Base-by-base conservation (phyloP, 2,329 filamentous ascomycete genomes). In the Phaeomoniella chlamydospora region DNA sequence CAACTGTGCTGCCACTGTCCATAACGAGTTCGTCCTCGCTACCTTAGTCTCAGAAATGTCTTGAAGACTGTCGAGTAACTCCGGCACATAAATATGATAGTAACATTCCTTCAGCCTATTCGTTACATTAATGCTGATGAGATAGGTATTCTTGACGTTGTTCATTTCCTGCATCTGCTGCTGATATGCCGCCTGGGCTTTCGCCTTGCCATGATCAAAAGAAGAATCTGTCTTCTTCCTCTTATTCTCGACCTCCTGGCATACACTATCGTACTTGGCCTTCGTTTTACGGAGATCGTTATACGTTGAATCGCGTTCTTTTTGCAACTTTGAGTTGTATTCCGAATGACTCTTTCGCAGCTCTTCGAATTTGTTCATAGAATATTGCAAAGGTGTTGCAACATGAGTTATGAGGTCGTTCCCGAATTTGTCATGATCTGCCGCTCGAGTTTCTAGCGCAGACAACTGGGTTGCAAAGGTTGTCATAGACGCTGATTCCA, bases 71-170 rank as follows among this genome's bases (percentile, higher is more conserved):
- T 96, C 84, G 53, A 98, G 70, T 39, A 96, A 63, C 53, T 96
- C 90, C 5, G 90, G 90, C 14, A 98, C 71, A 56, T 96, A 96
- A 57, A 94, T 86, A 54, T 96, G 80, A 53, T 94, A 98, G 64
- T 96, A 96, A 53, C 80, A 84, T 54, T 94, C 86, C 64, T 96
- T 98, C 52, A 94, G 79, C 63, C 90, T 93, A 61, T 98, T 98
- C 19, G 87, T 92, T 39, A 96, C 84, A 53, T 93, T 93, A 62
- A 98, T 94, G 41, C 77, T 73, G 50, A 98, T 94, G 41, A 98
- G 65, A 53, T 98, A 98, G n/a, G 82, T 86, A 56, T 98, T 98
- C 67, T 98, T 98, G 56, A 80, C 72, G 54, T 98, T 98, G 60
- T 90, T 83, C 90, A 96, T 96, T 48, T 98, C 90, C 41, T 78